Base-by-base conservation (phyloP, 2,329 filamentous ascomycete species). In the Didymella glomerata region DNA sequence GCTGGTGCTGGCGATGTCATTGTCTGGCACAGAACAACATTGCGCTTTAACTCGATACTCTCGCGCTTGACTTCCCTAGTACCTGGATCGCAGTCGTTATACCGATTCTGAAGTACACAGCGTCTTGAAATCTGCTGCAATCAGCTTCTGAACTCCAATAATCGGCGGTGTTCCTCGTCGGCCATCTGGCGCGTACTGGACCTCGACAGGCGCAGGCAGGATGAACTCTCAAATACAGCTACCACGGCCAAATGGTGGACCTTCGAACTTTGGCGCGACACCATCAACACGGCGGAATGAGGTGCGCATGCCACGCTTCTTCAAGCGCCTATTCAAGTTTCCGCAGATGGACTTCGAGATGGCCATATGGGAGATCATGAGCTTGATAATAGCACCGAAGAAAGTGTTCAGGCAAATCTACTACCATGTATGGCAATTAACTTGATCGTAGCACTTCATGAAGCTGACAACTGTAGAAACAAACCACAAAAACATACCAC, bases 321-420 rank as follows among this genome's bases (percentile, higher is more conserved):
- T 89, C 79, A 87, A 87, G 70, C 82, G 86, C 57, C 78, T 90
- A 48, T 89, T 90, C 82, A 90, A 90, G 75, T 90, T 90, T 70
- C 87, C 87, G 11, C 87, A 89, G 68, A 90, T 90, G 88, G 88
- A 90, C 79, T 90, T 90, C 72, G 88, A 90, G 73, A 88, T 89
- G 82, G 88, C 88, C 20, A 85, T 89, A 66, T 90, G 88, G 88
- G 88, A 90, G 75, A 90, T 90, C 85, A 88, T 86, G 62, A 86
- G 84, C 68, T 79, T 90, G 52, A 81, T 90, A 64, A 86, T 90
- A 71, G 85, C 87, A 30, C 88, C 88, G 0, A 90, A 89, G 78
- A 89, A 89, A 73, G 88, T 90, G 49, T 90, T 90, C 74, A 81
- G 88, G 62, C 88, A 86, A 44, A 89, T 90, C 75, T 90, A 89